phyloP scores from a whole-genome alignment of 306 rosid genomes.

The Arachis hypogaea region DNA sequence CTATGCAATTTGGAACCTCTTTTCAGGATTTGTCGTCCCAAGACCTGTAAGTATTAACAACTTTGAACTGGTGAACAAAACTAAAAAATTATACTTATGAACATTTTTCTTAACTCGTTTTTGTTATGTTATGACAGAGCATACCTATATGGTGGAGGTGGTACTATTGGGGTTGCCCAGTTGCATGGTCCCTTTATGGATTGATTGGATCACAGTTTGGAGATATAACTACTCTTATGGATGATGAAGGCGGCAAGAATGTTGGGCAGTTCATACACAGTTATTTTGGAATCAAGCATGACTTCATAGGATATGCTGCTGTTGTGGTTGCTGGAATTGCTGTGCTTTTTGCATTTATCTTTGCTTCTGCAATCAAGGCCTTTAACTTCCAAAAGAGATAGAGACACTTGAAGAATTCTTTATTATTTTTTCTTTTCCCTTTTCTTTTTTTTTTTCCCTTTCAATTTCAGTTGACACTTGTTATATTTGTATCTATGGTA shows the following conservation, averaged over 20 bases:
- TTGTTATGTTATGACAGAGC: conserved; percentile 16
- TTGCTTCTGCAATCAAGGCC: conserved; percentile 45
- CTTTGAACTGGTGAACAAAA: no score
- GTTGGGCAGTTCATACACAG: conserved; percentile 38
- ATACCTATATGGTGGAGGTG: conserved; percentile 84
- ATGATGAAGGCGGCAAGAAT: not conserved
- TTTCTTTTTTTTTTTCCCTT: not conserved
- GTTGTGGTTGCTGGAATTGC: conserved; percentile 43
- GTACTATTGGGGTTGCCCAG: conserved; percentile 82
- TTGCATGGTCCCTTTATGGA: conserved; percentile 81
- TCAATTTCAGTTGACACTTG: not conserved
- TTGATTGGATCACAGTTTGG: conserved; percentile 71
- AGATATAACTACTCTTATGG: conserved; percentile 28
- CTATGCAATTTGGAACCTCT: conserved; percentile 63
- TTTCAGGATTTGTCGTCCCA: conserved; percentile 59
- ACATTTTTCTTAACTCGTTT: not conserved
- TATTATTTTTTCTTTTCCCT: not conserved
- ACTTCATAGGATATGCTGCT: conserved; percentile 49
- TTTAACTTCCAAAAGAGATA: conserved; percentile 66
- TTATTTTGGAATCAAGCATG: conserved; percentile 52
- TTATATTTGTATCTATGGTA: conserved; percentile 17
- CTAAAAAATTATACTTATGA: no score
- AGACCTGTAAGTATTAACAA: conserved; percentile 54
- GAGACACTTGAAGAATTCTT: conserved; percentile 26
- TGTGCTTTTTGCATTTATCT: conserved; percentile 46